Evolutionary conservation across 73 alveolate genomes (phyloP), one percentile per base, ranked within the genome.

Genomic region (Uronychia binucleata): DNA sequence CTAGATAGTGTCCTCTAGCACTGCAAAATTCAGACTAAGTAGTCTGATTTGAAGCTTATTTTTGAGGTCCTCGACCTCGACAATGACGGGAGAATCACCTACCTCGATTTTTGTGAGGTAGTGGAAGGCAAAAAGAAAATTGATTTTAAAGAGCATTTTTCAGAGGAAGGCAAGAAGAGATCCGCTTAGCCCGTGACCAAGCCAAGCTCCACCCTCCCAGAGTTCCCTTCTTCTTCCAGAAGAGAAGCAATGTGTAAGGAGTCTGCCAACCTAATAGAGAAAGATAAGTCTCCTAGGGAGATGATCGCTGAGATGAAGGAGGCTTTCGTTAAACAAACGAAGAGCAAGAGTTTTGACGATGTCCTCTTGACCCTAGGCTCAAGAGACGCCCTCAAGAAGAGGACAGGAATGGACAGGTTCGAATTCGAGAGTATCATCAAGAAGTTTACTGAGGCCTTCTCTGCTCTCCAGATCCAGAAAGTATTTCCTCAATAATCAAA

Each of bases 101-200:
- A 87, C 83, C 8, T 58, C 33, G 89, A 87, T 30, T 87, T 87
- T 57, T 80, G 88, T 80, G 89, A 87, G 34, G 93, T 87, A 26
- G 74, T 87, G 28, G 93, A 87, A 67, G 77, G 75, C 58, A 81
- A 87, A 26, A 46, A 35, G 32, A 29, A 13, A 30, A 26, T 75
- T 1, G 85, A 86, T 25, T 30, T 87, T 28, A 82, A 74, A 28
- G 31, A 81, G 28, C 32, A 57, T 0, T 86, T 87, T 25, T 80
- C 86, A 75, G 76, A 80, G 77, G 14, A 77, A 14, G n/a, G n/a
- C n/a, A n/a, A n/a, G n/a, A n/a, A n/a, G n/a, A n/a, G n/a, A n/a
- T n/a, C n/a, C n/a, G n/a, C n/a, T n/a, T n/a, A n/a, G n/a, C n/a
- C n/a, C n/a, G n/a, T n/a, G n/a, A n/a, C n/a, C n/a, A 79, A 58